Evolutionary conservation across 2,329 filamentous ascomycete species (phyloP).

Genomic region (Cadophora sp.): DNA sequence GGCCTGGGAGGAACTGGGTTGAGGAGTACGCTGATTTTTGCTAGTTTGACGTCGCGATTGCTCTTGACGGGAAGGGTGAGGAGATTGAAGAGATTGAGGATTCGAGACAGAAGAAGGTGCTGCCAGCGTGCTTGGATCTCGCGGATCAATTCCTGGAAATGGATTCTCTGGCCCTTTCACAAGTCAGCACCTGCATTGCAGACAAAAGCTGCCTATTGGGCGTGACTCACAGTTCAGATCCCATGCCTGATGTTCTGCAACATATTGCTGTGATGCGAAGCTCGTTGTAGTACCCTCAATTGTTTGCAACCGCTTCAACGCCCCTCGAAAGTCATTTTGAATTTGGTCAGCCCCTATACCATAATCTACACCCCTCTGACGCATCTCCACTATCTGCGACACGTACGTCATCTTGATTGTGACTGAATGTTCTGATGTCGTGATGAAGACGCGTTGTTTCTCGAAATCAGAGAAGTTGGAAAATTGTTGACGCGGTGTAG

Average conservation of each 20-base stretch:
- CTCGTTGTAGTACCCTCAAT: not conserved
- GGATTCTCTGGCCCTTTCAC: not conserved
- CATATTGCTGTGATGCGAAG: not conserved
- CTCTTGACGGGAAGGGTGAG: not conserved
- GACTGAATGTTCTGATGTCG: not conserved
- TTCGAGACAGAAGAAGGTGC: not conserved
- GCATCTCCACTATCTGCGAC: not conserved
- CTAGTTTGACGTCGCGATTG: not conserved
- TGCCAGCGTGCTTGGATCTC: not conserved
- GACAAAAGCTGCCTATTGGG: not conserved
- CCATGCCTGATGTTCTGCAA: not conserved
- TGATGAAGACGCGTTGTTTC: not conserved
- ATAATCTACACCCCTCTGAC: not conserved
- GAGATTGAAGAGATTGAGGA: not conserved
- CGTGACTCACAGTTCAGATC: not conserved
- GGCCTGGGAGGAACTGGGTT: not conserved
- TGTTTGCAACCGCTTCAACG: not conserved
- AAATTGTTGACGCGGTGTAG: not conserved
- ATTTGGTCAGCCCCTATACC: not conserved
- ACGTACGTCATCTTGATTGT: not conserved
- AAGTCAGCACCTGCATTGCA: not conserved
- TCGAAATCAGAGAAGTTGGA: not conserved
- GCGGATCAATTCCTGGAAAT: slow-evolving; percentile 2
- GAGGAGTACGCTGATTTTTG: not conserved
- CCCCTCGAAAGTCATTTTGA: not conserved